Evolutionary conservation across 306 rosid species (phyloP).

Genomic region (Benincasa hispida): DNA sequence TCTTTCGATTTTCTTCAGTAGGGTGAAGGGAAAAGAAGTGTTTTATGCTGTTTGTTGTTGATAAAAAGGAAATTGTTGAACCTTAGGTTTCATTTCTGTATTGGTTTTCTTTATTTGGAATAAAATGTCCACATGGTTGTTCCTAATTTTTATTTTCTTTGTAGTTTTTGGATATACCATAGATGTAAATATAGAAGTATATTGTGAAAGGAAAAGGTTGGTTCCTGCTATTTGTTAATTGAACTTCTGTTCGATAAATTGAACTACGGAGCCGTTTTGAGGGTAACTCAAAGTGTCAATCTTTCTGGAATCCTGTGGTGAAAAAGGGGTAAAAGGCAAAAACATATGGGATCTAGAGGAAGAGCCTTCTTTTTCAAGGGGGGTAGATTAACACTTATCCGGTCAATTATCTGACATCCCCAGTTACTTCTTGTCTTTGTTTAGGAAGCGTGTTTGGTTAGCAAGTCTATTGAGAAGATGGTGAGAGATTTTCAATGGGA

Average conservation of each 20-base stretch:
- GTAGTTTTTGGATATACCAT: neutral
- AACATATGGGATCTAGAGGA: too few species aligned
- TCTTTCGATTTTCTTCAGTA: neutral
- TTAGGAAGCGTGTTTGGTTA: too few species aligned
- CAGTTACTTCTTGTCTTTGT: too few species aligned
- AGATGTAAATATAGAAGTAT: neutral
- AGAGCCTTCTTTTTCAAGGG: too few species aligned
- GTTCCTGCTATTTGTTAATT: neutral
- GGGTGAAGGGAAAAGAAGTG: neutral
- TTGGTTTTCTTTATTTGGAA: neutral
- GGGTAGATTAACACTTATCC: too few species aligned
- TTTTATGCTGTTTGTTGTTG: neutral
- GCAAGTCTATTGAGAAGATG: too few species aligned
- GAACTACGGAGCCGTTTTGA: neutral
- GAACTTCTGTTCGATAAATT: neutral
- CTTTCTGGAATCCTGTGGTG: too few species aligned
- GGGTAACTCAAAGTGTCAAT: too few species aligned
- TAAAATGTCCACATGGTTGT: neutral
- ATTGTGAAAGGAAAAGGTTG: neutral
- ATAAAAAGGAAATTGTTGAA: neutral
- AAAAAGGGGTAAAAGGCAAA: too few species aligned
- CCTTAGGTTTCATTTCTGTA: neutral
- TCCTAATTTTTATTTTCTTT: neutral
- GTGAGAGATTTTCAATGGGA: too few species aligned
- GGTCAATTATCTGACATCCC: too few species aligned